A percentile compares a stretch with the other conserved stretches of the same genome.
phyloP scores from a whole-genome alignment of 345 rosid species.

The Hibiscus trionum region DNA sequence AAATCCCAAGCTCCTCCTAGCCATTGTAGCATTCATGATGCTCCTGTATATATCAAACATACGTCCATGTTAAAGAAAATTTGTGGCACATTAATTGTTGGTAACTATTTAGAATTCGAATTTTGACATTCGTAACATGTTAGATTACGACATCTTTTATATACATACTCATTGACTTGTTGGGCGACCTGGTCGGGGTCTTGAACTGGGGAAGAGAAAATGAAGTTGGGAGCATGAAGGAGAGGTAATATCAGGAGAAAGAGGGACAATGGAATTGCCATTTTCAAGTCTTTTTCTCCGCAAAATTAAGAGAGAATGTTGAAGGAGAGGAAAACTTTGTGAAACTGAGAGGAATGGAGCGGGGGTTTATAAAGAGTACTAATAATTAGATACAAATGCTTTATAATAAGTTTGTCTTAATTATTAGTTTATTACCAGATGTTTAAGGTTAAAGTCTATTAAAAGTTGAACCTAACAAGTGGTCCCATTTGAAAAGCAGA shows the following conservation, averaged over 20 bases:
- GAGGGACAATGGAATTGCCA: slow-evolving; percentile 12
- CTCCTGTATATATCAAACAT: slow-evolving; percentile 23
- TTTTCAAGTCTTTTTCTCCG: background rate
- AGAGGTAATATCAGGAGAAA: slow-evolving; percentile 3
- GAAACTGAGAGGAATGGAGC: background rate
- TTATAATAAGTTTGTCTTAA: no score
- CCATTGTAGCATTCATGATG: slow-evolving; percentile 36
- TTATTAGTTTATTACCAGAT: no score
- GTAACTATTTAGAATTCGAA: no score
- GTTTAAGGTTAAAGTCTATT: no score
- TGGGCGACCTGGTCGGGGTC: slow-evolving; percentile 48
- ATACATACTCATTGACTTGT: slow-evolving; percentile 37
- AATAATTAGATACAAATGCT: no score
- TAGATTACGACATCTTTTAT: background rate
- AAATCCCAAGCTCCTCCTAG: slow-evolving; percentile 51
- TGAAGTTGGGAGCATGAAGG: slow-evolving; percentile 24
- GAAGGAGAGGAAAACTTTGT: background rate
- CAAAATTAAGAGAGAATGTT: background rate
- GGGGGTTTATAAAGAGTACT: background rate
- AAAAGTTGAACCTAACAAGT: no score
- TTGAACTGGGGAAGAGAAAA: slow-evolving; percentile 36
- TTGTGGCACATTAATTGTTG: background rate
- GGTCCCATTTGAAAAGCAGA: no score
- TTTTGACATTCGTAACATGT: no score
- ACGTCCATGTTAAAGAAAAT: background rate